A percentile compares a stretch with the other conserved stretches of the same genome.
These are phyloP conservation scores for Quercus wislizeni DNA, from an alignment of 306 rosid genomes.

Conservation along the genomic window DNA sequence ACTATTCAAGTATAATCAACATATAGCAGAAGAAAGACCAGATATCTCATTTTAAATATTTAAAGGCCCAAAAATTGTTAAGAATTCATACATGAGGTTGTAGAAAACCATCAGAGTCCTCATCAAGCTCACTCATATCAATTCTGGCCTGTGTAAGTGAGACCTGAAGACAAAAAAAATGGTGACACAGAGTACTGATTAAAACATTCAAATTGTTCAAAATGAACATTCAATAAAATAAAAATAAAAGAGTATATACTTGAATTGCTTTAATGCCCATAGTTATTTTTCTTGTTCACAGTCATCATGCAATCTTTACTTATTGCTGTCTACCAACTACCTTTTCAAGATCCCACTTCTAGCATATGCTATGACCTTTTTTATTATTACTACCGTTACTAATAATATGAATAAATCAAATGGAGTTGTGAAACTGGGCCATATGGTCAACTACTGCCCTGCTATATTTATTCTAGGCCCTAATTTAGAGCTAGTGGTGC, in stretches of 20 bases:
- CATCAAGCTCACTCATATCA: conserved; percentile 99
- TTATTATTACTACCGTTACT: too few species aligned
- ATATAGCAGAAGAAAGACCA: neutral
- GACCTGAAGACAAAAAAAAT: conserved; percentile 57
- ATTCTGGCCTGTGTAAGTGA: conserved; percentile 98
- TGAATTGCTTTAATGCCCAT: too few species aligned
- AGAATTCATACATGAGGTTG: conserved; percentile 68
- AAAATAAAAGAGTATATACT: too few species aligned
- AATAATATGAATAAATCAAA: neutral
- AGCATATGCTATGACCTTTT: too few species aligned
- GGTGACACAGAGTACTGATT: too few species aligned
- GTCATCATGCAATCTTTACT: too few species aligned
- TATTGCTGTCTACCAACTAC: too few species aligned
- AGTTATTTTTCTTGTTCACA: too few species aligned
- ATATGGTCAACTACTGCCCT: neutral
- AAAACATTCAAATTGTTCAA: too few species aligned
- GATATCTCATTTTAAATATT: conserved; percentile 19
- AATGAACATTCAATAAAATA: too few species aligned
- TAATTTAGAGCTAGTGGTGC: neutral
- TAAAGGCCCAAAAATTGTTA: conserved; percentile 21
- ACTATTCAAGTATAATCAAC: neutral
- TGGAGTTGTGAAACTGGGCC: neutral
- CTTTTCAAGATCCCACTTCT: too few species aligned
- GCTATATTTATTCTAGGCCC: neutral
- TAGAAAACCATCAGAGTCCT: conserved; percentile 98